Base-by-base conservation (phyloP, 2,329 filamentous ascomycete species). In the Nakataea oryzae region DNA sequence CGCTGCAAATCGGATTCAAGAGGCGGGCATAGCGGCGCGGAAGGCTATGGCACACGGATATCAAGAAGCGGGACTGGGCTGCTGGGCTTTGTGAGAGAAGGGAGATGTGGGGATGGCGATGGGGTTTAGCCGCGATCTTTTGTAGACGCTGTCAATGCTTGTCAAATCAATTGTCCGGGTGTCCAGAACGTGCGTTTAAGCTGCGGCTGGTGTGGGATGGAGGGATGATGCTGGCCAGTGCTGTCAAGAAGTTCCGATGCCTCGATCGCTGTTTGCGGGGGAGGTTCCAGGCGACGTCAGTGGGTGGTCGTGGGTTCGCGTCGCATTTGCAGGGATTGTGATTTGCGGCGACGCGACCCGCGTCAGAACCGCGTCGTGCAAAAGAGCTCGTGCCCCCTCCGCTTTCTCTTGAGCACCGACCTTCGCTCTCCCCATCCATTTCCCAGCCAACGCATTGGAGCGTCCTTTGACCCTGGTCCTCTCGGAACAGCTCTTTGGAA, bases 1-100 rank as follows among this genome's bases (percentile, higher is more conserved):
- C 79, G 2, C 74, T 92, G 71, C 75, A 86, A 60, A 85, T 91
- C 60, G 87, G 83, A 7, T 76, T 90, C 70, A 81, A 76, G 71
- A 78, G 76, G 71, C 75, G 82, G 70, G 32, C 3, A 13, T 21
- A 50, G 21, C n/a, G 13, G 21, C 11, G 30, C 24, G 21, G 14
- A 17, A 14, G 34, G 34, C 8, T 14, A 1, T 21, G 14, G 13
- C 8, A 12, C 9, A 32, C 9, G 30, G 3, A 32, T 4, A 11
- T 32, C 30, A 12, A 12, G 8, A 12, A 32, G 8, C 4, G 9
- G 14, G 4, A n/a, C 41, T 50, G 41, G 41, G 1, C 2, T n/a
- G 21, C 30, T 30, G 11, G 30, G 11, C 5, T 5, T 30, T 11
- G 30, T 5, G 30, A 11, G 30, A 30, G 30, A 30, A 30, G 30